Base-by-base conservation (phyloP, 495 filamentous ascomycete genomes). In the Talaromyces proteolyticus region DNA sequence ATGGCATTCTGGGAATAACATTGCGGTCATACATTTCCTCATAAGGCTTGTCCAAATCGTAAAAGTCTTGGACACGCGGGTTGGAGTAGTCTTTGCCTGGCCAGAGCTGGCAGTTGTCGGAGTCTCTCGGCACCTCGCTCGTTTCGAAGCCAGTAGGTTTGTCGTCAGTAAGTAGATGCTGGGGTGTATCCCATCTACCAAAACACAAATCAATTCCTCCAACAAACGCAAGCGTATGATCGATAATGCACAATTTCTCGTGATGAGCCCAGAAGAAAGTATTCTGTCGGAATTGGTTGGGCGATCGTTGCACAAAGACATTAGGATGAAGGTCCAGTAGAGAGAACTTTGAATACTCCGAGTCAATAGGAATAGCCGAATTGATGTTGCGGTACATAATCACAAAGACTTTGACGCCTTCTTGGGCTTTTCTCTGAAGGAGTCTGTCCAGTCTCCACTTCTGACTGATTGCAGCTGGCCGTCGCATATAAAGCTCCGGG, bases 201-300 rank as follows among this genome's bases (percentile, higher is more conserved):
- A 97, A 97, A 67, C 93, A 99, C 16, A 99, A 76, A 75, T 99
- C 93, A 51, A 99, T 90, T 12, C 93, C 93, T 45, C 93, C 93
- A 40, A 96, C 82, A 59, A 99, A 99, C 23, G 93, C 93, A 42
- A 99, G 78, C 34, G 90, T 93, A 62, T 99, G 92, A 62, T 99
- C 93, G 23, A 99, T 87, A 42, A 99, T 82, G 56, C 89, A 89
- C 10, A 99, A 77, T 61, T 99, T 99, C 65, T 99, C 93, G 63
- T 99, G 93, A 61, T 99, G 93, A 20, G 93, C 93, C 79, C 93
- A 99, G 72, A 97, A 99, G 69, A 99, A 99, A n/a, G 94, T 95
- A 53, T 95, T 95, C 70, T 99, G 95, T 51, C 93, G 85, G 65
- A 96, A 90, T 63, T 99, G 93, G 56, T 99, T 96, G 1, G 93